These are phyloP conservation scores for Calonectria leucothoes DNA, from an alignment of 2,329 filamentous ascomycete genomes.

Conservation along the genomic window DNA sequence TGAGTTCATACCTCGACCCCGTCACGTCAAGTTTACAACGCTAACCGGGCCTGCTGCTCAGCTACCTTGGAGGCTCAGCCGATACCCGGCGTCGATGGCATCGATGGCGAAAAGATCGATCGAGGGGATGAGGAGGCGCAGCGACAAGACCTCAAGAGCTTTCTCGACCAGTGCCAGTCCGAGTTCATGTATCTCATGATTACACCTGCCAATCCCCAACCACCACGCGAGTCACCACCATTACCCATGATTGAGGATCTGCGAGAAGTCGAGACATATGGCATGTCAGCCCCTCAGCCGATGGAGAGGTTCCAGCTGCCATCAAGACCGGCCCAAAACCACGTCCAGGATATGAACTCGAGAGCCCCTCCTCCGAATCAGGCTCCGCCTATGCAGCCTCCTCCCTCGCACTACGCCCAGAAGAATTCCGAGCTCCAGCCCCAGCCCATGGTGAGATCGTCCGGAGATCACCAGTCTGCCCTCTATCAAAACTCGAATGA, in stretches of 20 bases:
- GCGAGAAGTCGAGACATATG: constrained; percentile 65
- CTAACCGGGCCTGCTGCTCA: constrained; percentile 39
- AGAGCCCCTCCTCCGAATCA: constrained; percentile 70
- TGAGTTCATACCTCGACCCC: constrained; percentile 46
- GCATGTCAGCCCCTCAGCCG: constrained; percentile 56
- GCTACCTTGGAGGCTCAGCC: constrained; percentile 57
- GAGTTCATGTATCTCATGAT: constrained; percentile 78
- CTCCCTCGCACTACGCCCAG: constrained; percentile 46
- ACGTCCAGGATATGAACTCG: constrained; percentile 63
- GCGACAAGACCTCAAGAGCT: constrained; percentile 66
- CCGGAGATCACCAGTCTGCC: constrained; percentile 59
- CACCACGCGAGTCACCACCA: constrained; percentile 72
- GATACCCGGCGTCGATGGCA: constrained; percentile 57
- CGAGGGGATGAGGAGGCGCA: constrained; percentile 60
- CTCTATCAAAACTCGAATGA: constrained; percentile 53
- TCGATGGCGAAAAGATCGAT: constrained; percentile 57
- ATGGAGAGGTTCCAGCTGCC: constrained; percentile 54
- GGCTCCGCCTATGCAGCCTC: constrained; percentile 64
- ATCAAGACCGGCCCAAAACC: constrained; percentile 65
- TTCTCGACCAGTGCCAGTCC: constrained; percentile 73
- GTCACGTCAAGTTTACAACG: background rate
- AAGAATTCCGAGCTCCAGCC: constrained; percentile 54
- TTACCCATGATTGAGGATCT: constrained; percentile 70
- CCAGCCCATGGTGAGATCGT: constrained; percentile 64
- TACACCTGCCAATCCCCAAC: constrained; percentile 72